Base-by-base conservation (phyloP, 2,329 filamentous ascomycete genomes). In the Chrysoporthe deuterocubensis region DNA sequence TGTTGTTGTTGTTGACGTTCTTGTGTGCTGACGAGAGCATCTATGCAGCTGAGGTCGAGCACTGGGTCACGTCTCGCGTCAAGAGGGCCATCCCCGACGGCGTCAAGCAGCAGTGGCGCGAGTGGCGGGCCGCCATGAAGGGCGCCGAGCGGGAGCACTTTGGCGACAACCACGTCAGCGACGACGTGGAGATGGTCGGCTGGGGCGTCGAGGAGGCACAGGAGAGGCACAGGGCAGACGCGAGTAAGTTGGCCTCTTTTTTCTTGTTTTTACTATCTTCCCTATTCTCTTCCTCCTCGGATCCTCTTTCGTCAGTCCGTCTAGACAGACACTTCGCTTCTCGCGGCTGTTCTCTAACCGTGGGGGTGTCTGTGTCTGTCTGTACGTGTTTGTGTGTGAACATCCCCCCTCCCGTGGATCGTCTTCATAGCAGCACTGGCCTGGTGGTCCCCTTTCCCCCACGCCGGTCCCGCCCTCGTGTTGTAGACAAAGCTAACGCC, bases 131-230 rank as follows among this genome's bases (percentile, higher is more conserved):
- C 16, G 81, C 83, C 8, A 75, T 85, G 61, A 85, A 83, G 73
- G 78, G 81, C 11, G 79, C 78, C 11, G 83, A 84, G 70, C 72
- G 76, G 52, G 79, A 84, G 61, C 73, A 80, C 4, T 73, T 82
- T 32, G 82, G 82, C 18, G 78, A 81, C 68, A 79, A 80, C 48
- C 76, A 80, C 40, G 77, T 83, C 16, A 81, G 78, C 66, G 81
- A 84, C 52, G 78, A 80, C 62, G 80, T 82, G 64, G 84, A 87
- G 72, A 81, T 84, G 80, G 83, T 82, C 65, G 79, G 82, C 69
- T 87, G 87, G 85, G 89, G 89, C 5, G 87, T 91, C 7, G 85
- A 87, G 71, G 83, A 90, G 75, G 89, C 90, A 1, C 83, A 90
- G 71, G 81, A 85, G 76, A 82, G 82, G 72, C 87, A 89, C 75